These are phyloP conservation scores for Capsicum baccatum DNA, from an alignment of 257 asterid genomes.

Conservation along the genomic window DNA sequence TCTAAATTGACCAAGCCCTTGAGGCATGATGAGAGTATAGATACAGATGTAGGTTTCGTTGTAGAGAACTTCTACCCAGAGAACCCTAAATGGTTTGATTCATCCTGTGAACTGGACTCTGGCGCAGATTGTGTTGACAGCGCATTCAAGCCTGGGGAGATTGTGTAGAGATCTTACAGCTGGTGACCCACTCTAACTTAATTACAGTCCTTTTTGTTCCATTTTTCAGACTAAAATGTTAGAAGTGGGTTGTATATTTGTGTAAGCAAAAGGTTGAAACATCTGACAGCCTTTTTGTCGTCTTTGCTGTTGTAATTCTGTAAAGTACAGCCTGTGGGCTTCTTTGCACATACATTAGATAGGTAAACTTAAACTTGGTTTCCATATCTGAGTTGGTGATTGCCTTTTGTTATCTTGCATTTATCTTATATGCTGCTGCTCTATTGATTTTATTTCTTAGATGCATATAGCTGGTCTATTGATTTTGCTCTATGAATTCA, in stretches of 20 bases:
- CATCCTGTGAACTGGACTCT: constrained; percentile 85
- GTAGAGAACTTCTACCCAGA: constrained; percentile 86
- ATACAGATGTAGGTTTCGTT: constrained; percentile 78
- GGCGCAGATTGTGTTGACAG: constrained; percentile 73
- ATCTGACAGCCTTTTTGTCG: constrained; percentile 40
- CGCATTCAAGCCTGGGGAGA: constrained; percentile 80
- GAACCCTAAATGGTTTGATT: constrained; percentile 96
- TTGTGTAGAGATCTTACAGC: constrained; percentile 60
- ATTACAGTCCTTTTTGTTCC: constrained; percentile 41
- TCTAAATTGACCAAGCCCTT: constrained; percentile 48
- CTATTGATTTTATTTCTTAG: background rate
- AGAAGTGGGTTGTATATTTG: constrained; percentile 59
- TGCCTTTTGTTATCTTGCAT: background rate
- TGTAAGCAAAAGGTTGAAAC: constrained; percentile 46
- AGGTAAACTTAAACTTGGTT: constrained; percentile 34
- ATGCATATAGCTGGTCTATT: background rate
- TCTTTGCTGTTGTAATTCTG: constrained; percentile 47
- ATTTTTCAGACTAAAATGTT: constrained; percentile 42
- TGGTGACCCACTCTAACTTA: constrained; percentile 67
- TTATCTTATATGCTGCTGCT: background rate
- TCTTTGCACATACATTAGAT: constrained; percentile 51
- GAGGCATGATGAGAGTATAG: constrained; percentile 66
- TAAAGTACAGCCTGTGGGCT: constrained; percentile 50
- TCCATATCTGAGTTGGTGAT: constrained; percentile 18
- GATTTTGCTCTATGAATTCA: background rate